A percentile compares a stretch with the other conserved stretches of the same genome.
Conservation (phyloP, 768 basidiomycete genomes). For the Fistulinella prunicolor region DNA sequence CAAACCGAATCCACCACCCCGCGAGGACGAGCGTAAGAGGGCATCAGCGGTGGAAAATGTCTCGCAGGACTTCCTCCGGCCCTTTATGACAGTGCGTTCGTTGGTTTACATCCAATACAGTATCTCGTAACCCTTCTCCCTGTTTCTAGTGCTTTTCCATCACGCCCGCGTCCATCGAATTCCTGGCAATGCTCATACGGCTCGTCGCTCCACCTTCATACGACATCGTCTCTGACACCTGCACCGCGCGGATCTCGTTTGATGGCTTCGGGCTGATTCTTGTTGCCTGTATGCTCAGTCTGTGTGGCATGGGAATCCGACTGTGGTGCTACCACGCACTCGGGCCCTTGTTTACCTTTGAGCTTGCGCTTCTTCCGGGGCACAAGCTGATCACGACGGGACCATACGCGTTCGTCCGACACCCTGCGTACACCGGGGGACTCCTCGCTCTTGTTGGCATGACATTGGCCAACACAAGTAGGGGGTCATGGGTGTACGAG, state of each 20-base stretch:
- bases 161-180: conserved; percentile 2
- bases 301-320: conserved; percentile 32
- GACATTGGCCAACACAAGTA: conserved; percentile 6
- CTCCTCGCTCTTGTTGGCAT: conserved; percentile 2
- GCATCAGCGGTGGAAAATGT: no score
- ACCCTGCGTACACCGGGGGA: conserved; percentile 14
- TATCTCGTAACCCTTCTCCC: no score
- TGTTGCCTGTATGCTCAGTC: conserved; percentile 7
- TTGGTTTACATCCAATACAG: no score
- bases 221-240: conserved; percentile 1
- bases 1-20: no score
- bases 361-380: conserved; percentile 22
- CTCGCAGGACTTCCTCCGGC: no score
- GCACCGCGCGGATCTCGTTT: conserved; percentile 8
- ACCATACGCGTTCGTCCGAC: conserved; percentile 12
- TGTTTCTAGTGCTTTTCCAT: conserved; percentile 1
- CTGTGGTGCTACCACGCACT: conserved; percentile 36
- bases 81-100: no score
- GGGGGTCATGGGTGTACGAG: conserved; percentile 16
- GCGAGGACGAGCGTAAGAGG: no score
- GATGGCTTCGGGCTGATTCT: neutral
- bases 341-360: conserved; percentile 39
- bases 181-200: neutral
- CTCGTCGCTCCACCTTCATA: neutral
- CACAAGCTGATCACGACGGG: conserved; percentile 15